Evolutionary conservation across 2,329 filamentous ascomycete species (phyloP), one percentile per base, ranked within the genome.

Genomic region (Ceratocystis alfenasii): DNA sequence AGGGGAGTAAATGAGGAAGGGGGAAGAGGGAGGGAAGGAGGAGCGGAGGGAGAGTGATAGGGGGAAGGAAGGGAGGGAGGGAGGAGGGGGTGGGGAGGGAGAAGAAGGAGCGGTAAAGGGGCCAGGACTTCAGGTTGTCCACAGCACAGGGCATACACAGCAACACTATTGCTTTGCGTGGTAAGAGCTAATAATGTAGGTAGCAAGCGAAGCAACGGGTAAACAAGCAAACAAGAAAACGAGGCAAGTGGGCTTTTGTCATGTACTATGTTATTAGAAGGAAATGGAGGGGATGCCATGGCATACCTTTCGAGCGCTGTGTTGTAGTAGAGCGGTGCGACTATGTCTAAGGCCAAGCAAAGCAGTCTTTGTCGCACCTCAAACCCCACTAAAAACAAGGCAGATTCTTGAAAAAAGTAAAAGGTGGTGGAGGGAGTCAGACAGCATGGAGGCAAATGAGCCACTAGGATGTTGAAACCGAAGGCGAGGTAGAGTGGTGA

Each of bases 391-490:
- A 33, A 33, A 57, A 59, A 30, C 28, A 33, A 36, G 30, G 25
- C 12, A 59, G 33, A 59, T 17, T 5, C 28, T 22, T 30, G 7
- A 7, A 33, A 33, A 30, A 33, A 59, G 53, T 36, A 20, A 59
- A 30, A 30, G 53, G 28, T 59, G 53, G 33, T 59, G 25, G 25
- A n/a, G 25, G 12, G 17, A 30, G 53, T 59, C 53, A 28, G 53
- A 33, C 53, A 33, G 53, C 53, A 59, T 59, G 28, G 53, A 59
- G 53, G 53, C 12, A 59, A 59, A 59, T 59, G 15, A 59, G 53
- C 53, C 53, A 17, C 53, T 33, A 30, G 53, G 53, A 33, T 59
- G 28, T 17, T 33, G 53, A 59, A 59, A 59, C 53, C 12, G 28
- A 57, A n/a, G 17, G 17, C 25, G 28, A 59, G 25, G 25, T 17